Evolutionary conservation across 1,284 basidiomycete genomes (phyloP).

Genomic region (Fomitopsis betulina): DNA sequence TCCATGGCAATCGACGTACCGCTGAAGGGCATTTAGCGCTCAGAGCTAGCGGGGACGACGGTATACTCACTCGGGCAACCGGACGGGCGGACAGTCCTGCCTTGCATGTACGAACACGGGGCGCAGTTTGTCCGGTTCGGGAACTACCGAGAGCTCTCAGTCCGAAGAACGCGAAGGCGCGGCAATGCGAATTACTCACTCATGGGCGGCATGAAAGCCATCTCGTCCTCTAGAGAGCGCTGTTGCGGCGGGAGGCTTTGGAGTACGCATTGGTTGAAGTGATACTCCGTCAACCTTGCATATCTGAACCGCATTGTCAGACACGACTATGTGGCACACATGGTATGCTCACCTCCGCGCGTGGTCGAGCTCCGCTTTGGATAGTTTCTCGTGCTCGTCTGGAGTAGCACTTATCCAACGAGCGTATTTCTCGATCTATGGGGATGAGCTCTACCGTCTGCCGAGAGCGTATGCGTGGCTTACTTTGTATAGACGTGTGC

Average conservation of each 20-base stretch:
- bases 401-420: conserved; percentile 69
- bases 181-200: conserved; percentile 37
- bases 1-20: conserved; percentile 58
- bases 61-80: conserved; percentile 64
- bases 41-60: not conserved
- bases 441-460: not conserved
- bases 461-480: conserved; percentile 9
- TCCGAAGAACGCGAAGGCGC: no score
- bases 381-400: conserved; percentile 66
- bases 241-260: conserved; percentile 76
- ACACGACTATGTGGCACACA: not conserved
- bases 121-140: conserved; percentile 65
- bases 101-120: conserved; percentile 81
- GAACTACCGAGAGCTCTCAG: conserved; percentile 45
- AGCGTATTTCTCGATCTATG: conserved; percentile 82
- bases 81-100: conserved; percentile 63
- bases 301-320: conserved; percentile 44
- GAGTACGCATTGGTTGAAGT: conserved; percentile 71
- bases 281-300: conserved; percentile 65
- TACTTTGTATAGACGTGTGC: conserved; percentile 85
- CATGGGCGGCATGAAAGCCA: conserved; percentile 73
- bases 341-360: conserved; percentile 52
- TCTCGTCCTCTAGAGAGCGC: conserved; percentile 68
- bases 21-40: conserved; percentile 32
- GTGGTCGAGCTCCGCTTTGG: conserved; percentile 76